phyloP scores from a whole-genome alignment of 371 early-diverging fungal species.

The Mucor mucedo region DNA sequence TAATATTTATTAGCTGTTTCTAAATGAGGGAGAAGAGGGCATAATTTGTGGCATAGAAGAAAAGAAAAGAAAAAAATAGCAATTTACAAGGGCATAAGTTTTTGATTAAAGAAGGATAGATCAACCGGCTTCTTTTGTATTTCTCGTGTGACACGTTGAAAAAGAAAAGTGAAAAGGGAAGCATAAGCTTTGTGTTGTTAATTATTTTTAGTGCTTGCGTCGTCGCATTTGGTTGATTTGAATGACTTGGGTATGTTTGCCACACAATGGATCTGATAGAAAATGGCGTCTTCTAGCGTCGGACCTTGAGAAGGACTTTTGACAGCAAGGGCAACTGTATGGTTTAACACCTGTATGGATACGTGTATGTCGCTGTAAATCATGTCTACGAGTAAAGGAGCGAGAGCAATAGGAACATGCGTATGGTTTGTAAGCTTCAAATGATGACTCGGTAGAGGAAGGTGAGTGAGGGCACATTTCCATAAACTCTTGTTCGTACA shows the following conservation, averaged over 20 bases:
- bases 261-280: constrained; percentile 24
- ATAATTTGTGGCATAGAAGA: neutral
- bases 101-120: neutral
- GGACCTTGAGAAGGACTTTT: constrained; percentile 59
- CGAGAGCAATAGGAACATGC: constrained; percentile 26
- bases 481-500: constrained; percentile 1
- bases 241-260: constrained; percentile 7
- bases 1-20: too few species aligned
- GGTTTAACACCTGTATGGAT: constrained; percentile 64
- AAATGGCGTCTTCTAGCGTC: constrained; percentile 64
- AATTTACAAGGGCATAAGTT: neutral
- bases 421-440: constrained; percentile 12
- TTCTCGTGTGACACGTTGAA: too few species aligned
- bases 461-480: neutral
- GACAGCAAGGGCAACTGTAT: constrained; percentile 55
- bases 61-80: neutral
- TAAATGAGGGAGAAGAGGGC: too few species aligned
- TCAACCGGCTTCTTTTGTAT: neutral
- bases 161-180: too few species aligned
- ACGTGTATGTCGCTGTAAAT: constrained; percentile 34
- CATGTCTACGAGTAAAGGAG: constrained; percentile 38
- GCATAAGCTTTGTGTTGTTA: neutral
- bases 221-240: constrained; percentile 7
- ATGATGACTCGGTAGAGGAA: too few species aligned
- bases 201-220: neutral